phyloP scores from a whole-genome alignment of 345 rosid species.

The Brassica incana region DNA sequence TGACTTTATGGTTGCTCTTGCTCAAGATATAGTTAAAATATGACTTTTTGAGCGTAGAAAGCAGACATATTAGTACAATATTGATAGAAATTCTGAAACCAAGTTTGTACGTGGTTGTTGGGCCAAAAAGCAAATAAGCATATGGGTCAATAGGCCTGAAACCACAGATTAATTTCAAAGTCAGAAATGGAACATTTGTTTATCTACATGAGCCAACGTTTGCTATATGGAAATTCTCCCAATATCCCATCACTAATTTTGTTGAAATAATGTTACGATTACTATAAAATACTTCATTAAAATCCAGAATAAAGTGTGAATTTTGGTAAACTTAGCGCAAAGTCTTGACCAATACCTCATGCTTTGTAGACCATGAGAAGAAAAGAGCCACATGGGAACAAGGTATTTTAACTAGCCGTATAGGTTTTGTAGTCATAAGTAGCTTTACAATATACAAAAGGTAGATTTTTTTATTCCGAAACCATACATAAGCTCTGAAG shows the following conservation, averaged over 20 bases:
- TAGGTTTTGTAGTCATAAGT: background rate
- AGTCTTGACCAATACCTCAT: background rate
- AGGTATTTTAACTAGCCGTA: background rate
- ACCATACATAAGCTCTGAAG: background rate
- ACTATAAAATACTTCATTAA: background rate
- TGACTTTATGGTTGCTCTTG: background rate
- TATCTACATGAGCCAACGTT: no score
- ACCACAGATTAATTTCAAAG: background rate
- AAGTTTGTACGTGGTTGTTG: background rate
- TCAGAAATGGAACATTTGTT: background rate
- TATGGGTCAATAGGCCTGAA: background rate
- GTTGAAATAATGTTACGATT: background rate
- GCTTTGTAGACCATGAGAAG: background rate
- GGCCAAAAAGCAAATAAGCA: background rate
- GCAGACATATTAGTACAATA: background rate
- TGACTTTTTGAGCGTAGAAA: background rate
- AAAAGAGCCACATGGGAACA: background rate
- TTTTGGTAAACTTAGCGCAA: slow-evolving; percentile 15
- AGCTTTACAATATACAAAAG: slow-evolving; percentile 12
- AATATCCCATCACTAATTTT: background rate
- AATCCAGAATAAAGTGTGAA: background rate
- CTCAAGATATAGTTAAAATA: background rate
- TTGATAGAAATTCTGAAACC: background rate
- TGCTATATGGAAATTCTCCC: background rate
- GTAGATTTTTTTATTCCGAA: background rate